These are phyloP conservation scores for Acanthochlamys bracteata DNA, from an alignment of 106 monocot genomes.

Conservation along the genomic window DNA sequence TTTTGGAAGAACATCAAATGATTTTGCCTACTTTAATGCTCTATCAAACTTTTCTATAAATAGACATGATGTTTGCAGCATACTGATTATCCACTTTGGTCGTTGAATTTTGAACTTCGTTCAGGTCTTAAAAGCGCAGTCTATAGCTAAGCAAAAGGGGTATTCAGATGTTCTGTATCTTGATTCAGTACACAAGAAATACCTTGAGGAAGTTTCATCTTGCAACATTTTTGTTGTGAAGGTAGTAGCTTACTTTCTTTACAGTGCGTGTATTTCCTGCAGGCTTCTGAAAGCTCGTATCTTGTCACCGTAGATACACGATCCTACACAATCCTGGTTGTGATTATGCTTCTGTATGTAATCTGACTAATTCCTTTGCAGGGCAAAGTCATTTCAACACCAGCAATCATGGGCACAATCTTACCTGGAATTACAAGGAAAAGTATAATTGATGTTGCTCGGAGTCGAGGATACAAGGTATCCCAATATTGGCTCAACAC, in stretches of 20 bases:
- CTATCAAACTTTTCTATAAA: too few species aligned
- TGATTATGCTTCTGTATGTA: background rate
- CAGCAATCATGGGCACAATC: slow-evolving; percentile 13
- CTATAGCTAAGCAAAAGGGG: slow-evolving; percentile 24
- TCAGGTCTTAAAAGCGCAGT: slow-evolving; percentile 31
- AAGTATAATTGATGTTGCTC: slow-evolving; percentile 22
- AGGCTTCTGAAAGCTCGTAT: background rate
- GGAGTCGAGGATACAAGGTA: slow-evolving; percentile 2
- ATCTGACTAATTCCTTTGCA: background rate
- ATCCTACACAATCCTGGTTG: background rate
- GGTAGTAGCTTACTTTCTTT: slow-evolving; percentile 22
- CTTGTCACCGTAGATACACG: too few species aligned
- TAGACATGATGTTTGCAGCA: too few species aligned
- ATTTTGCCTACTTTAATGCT: too few species aligned
- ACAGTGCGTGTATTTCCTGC: background rate
- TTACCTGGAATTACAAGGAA: slow-evolving; percentile 22
- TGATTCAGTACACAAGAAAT: slow-evolving; percentile 62
- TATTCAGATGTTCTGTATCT: slow-evolving; percentile 40
- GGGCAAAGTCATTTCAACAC: slow-evolving; percentile 20
- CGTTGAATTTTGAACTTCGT: background rate
- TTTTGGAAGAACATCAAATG: too few species aligned
- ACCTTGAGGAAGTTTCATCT: slow-evolving; percentile 79
- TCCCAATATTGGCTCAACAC: background rate
- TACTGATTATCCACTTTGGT: background rate
- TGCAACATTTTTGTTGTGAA: slow-evolving; percentile 88